phyloP scores from a whole-genome alignment of 257 asterid genomes.

The Nicotiana undulata region DNA sequence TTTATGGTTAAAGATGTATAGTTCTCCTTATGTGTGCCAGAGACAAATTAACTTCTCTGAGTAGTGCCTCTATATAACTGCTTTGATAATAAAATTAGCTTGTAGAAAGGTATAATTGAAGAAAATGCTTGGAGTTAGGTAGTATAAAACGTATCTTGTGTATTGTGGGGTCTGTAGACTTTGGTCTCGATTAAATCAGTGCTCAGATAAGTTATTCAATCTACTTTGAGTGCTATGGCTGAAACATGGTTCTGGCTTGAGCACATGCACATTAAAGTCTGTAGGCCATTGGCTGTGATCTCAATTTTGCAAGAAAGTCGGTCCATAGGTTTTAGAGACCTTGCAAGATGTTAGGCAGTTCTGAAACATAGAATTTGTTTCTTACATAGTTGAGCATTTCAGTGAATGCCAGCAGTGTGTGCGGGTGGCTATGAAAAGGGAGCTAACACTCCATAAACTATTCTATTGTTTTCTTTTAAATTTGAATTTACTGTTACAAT shows the following conservation, averaged over 20 bases:
- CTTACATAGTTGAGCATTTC: neutral
- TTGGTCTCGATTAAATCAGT: neutral
- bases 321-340: neutral
- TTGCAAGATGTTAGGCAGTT: neutral
- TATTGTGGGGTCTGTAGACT: neutral
- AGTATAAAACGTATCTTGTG: neutral
- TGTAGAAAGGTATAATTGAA: neutral
- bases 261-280: neutral
- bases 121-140: neutral
- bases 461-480: neutral
- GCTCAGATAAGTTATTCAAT: neutral
- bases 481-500: neutral
- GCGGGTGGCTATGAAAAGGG: neutral
- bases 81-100: neutral
- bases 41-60: neutral
- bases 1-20: neutral
- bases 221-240: neutral
- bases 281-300: too few relatives aligned
- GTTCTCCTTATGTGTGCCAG: neutral
- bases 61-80: neutral
- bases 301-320: too few relatives aligned
- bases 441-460: neutral
- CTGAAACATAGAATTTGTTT: neutral
- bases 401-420: neutral
- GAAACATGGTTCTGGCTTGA: neutral